phyloP scores from a whole-genome alignment of 805 yeast genomes.

The Wickerhamomyces kurtzmanii region DNA sequence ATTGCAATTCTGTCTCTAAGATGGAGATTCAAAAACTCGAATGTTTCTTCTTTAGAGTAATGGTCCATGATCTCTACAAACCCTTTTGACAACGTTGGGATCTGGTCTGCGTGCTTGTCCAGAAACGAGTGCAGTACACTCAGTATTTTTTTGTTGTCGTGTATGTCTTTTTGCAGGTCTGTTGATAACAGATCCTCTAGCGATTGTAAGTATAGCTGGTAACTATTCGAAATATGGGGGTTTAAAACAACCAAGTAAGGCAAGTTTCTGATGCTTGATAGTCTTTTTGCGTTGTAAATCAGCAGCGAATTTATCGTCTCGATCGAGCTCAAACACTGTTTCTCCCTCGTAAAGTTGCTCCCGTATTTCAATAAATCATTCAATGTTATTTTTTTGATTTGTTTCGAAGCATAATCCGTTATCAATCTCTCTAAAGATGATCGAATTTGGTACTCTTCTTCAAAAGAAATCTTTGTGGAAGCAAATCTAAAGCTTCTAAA shows the following conservation, averaged over 20 bases:
- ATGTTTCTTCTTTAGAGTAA: slow-evolving; percentile 37
- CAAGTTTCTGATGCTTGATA: slow-evolving; percentile 58
- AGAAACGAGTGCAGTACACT: slow-evolving; percentile 47
- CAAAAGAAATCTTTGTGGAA: too few species aligned
- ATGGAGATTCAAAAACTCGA: slow-evolving; percentile 63
- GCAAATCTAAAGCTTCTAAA: too few species aligned
- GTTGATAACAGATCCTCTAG: slow-evolving; percentile 39
- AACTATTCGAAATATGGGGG: slow-evolving; percentile 75
- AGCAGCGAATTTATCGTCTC: slow-evolving; percentile 49
- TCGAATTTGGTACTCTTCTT: slow-evolving; percentile 45
- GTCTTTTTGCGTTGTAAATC: slow-evolving; percentile 58
- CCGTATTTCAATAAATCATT: slow-evolving; percentile 36
- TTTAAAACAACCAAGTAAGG: slow-evolving; percentile 83
- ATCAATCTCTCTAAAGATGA: slow-evolving; percentile 51
- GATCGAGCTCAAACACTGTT: too few species aligned
- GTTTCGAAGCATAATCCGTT: slow-evolving; percentile 41
- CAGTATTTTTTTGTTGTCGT: slow-evolving; percentile 46
- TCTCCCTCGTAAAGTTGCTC: slow-evolving; percentile 17
- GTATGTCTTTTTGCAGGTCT: slow-evolving; percentile 32
- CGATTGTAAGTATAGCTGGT: slow-evolving; percentile 63
- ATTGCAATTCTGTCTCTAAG: slow-evolving; percentile 78
- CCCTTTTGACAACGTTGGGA: slow-evolving; percentile 76
- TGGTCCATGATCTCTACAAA: slow-evolving; percentile 53
- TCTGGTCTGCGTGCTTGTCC: slow-evolving; percentile 74
- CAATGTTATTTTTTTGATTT: slow-evolving; percentile 43